A percentile compares a stretch with the other conserved stretches of the same genome.
phyloP scores from a whole-genome alignment of 2,329 filamentous ascomycete species.

The Camillea tinctor region DNA sequence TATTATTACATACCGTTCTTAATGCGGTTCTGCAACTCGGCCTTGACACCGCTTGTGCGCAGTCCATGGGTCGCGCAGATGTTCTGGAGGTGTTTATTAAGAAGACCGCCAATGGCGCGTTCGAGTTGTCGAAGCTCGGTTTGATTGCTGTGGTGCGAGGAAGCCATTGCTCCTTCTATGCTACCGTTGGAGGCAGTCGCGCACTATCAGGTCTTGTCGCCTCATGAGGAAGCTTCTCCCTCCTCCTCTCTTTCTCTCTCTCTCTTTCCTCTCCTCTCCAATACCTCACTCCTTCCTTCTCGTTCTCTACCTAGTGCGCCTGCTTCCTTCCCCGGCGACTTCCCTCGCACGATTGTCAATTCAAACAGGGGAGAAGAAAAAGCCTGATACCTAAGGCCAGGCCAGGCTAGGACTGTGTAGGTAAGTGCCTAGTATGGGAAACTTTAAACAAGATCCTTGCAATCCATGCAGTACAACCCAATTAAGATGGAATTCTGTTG shows the following conservation, averaged over 20 bases:
- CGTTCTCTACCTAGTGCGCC: too few relatives aligned
- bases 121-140: slow-evolving; percentile 46
- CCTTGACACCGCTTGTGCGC: slow-evolving; percentile 80
- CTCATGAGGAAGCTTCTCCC: slow-evolving; percentile 30
- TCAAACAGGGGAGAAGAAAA: too few relatives aligned
- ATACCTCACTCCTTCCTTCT: background rate
- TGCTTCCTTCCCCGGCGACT: too few relatives aligned
- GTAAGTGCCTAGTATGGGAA: too few relatives aligned
- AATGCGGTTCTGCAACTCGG: slow-evolving; percentile 75
- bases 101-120: slow-evolving; percentile 44
- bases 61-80: slow-evolving; percentile 76
- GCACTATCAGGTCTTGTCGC: slow-evolving; percentile 15
- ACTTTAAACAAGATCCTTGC: too few relatives aligned
- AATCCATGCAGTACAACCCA: too few relatives aligned
- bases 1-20: slow-evolving; percentile 69
- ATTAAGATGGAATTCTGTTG: too few relatives aligned
- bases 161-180: slow-evolving; percentile 23
- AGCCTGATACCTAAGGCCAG: too few relatives aligned
- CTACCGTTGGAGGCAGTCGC: slow-evolving; percentile 26
- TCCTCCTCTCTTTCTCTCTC: background rate
- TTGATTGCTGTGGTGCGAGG: slow-evolving; percentile 10
- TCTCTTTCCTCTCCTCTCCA: background rate
- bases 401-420: too few relatives aligned
- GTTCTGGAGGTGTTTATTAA: slow-evolving; percentile 67
- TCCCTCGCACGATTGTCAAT: too few relatives aligned